phyloP scores from a whole-genome alignment of 371 early-diverging fungal species.

The Basidiobolus meristosporus region DNA sequence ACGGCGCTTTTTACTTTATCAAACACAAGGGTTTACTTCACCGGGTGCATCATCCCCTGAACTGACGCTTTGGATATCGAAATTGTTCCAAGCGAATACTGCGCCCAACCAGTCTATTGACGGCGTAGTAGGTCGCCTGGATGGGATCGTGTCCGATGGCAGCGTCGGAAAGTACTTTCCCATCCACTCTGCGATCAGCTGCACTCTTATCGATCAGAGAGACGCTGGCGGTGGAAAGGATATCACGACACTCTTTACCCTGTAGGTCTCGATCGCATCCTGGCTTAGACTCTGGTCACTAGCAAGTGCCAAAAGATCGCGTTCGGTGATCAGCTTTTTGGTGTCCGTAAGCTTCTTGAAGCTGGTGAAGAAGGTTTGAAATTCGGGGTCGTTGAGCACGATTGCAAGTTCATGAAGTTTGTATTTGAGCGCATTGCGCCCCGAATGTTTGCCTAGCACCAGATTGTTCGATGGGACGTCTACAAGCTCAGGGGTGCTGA shows the following conservation, averaged over 20 bases:
- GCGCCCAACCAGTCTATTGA: conserved; percentile 54
- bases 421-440: conserved; percentile 78
- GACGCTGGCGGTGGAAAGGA: too few species aligned
- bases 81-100: conserved; percentile 33
- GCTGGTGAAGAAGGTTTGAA: conserved; percentile 59
- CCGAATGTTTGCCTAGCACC: conserved; percentile 91
- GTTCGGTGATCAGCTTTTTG: conserved; percentile 80
- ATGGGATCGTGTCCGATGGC: conserved; percentile 67
- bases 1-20: too few species aligned
- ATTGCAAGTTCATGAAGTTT: conserved; percentile 56
- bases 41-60: conserved; percentile 74
- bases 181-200: conserved; percentile 9
- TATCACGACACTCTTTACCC: not conserved
- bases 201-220: too few species aligned
- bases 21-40: too few species aligned
- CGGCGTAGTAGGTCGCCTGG: conserved; percentile 63
- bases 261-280: conserved; percentile 1
- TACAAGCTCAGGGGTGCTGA: conserved; percentile 77
- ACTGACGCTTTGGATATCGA: conserved; percentile 74
- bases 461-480: conserved; percentile 68
- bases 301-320: conserved; percentile 68
- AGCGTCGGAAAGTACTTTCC: conserved; percentile 35
- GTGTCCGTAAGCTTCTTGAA: conserved; percentile 85
- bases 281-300: conserved; percentile 34
- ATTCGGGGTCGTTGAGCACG: conserved; percentile 33